Base-by-base conservation (phyloP, 768 basidiomycete species). In the Podaxis sp. region DNA sequence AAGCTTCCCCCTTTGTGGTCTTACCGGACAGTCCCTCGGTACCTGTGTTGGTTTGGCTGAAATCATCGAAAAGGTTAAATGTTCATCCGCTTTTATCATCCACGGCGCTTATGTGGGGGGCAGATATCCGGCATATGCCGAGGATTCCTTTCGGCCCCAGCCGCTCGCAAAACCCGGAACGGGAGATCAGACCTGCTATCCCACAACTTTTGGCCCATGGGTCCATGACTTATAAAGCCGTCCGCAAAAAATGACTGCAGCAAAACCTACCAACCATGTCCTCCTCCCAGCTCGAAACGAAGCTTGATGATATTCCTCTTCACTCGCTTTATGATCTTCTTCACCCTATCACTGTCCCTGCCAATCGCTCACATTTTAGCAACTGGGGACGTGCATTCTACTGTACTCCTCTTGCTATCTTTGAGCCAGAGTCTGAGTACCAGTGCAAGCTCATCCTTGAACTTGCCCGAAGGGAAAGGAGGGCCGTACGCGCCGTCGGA, bases 351-450 rank as follows among this genome's bases (percentile, higher is more conserved):
- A 84, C 85, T 39, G 70, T 86, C 63, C 76, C 85, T 59, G 61
- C 74, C 49, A 51, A 71, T 48, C 69, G 74, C 8, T 73, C 83
- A 5, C 72, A 69, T 30, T 96, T 96, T 79, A 76, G 79, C 4
- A 98, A 96, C 77, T 98, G 96, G 96, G 95, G 88, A 4, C 80
- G 77, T 57, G 94, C 92, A 4, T 97, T 89, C 75, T 70, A 77
- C 19, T 93, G 91, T 69, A 70, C 71, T 1, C 93, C 95, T 17
- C 76, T 82, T 51, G 82, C 84, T 22, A 79, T 94, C 40, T 96
- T 96, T 71, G 85, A 86, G 67, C 97, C 96, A 3, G 80, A 83
- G 65, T 83, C 79, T 24, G 84, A 86, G 48, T 73, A 81, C 63
- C 82, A 98, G 38, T 91, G 93, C 70, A 80, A 82, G 51, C 82